Evolutionary conservation across 768 basidiomycete species (phyloP).

Genomic region (Pulveroboletus sp.): DNA sequence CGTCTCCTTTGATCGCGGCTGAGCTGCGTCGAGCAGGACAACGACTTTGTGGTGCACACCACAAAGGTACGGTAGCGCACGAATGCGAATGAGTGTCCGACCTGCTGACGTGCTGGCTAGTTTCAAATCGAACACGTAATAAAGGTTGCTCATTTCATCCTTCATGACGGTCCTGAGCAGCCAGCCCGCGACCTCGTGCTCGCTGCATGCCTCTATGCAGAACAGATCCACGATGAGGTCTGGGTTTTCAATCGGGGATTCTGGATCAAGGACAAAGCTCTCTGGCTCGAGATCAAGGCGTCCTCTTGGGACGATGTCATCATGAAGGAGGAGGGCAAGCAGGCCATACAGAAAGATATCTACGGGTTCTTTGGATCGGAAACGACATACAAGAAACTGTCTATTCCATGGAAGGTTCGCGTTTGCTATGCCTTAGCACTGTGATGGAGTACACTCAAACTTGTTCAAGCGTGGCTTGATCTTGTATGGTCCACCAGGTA

Average conservation of each 20-base stretch:
- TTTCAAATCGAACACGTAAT: conserved; percentile 23
- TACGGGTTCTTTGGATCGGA: conserved; percentile 79
- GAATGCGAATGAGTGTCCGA: background rate
- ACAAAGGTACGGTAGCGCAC: conserved; percentile 39
- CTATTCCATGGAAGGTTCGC: conserved; percentile 78
- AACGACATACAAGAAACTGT: conserved; percentile 64
- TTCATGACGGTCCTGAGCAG: conserved; percentile 60
- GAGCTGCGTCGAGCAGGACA: conserved; percentile 34
- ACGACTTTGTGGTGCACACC: conserved; percentile 53
- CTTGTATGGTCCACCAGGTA: conserved; percentile 77
- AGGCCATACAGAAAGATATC: conserved; percentile 64
- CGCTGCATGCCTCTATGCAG: conserved; percentile 46
- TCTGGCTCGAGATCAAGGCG: conserved; percentile 61
- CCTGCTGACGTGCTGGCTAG: conserved; percentile 20
- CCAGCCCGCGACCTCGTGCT: conserved; percentile 49
- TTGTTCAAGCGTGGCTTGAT: conserved; percentile 67
- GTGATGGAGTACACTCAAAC: background rate
- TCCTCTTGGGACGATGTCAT: conserved; percentile 75
- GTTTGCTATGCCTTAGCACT: background rate
- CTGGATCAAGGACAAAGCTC: conserved; percentile 59
- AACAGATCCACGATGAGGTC: conserved; percentile 62
- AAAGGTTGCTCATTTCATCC: conserved; percentile 42
- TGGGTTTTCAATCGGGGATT: conserved; percentile 72
- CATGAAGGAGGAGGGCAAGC: conserved; percentile 66
- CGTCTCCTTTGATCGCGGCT: conserved; percentile 1